Conservation (phyloP, 2,329 filamentous ascomycete species). For the Botrytis porri region DNA sequence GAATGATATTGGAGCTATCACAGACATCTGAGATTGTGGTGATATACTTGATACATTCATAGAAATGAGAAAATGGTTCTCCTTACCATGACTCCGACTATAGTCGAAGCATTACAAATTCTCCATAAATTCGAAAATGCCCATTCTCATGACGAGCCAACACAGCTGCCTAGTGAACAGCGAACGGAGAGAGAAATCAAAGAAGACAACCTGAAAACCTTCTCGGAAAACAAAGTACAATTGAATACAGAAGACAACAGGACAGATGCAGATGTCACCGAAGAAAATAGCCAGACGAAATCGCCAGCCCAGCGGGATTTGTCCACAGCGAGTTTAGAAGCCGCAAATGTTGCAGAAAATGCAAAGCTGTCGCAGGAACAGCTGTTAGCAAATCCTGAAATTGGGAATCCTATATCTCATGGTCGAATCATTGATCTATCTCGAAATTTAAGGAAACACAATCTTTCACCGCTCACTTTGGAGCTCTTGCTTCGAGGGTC, state of each 20-base stretch:
- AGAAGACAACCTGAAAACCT: neutral
- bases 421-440: constrained; percentile 64
- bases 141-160: neutral
- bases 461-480: constrained; percentile 49
- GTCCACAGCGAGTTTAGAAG: neutral
- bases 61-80: constrained; percentile 59
- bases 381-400: constrained; percentile 41
- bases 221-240: neutral
- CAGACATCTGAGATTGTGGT: neutral
- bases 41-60: neutral
- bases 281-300: neutral
- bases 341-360: neutral
- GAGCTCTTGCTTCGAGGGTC: constrained; percentile 71
- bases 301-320: neutral
- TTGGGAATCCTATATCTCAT: constrained; percentile 71
- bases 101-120: constrained; percentile 58
- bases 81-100: constrained; percentile 69
- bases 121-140: constrained; percentile 30
- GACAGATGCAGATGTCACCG: neutral
- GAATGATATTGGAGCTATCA: neutral
- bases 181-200: neutral
- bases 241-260: neutral
- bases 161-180: neutral
- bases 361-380: constrained; percentile 42
- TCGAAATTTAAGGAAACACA: constrained; percentile 46